phyloP scores from a whole-genome alignment of 352 stramenopile species.

The Plasmopara viticola region DNA sequence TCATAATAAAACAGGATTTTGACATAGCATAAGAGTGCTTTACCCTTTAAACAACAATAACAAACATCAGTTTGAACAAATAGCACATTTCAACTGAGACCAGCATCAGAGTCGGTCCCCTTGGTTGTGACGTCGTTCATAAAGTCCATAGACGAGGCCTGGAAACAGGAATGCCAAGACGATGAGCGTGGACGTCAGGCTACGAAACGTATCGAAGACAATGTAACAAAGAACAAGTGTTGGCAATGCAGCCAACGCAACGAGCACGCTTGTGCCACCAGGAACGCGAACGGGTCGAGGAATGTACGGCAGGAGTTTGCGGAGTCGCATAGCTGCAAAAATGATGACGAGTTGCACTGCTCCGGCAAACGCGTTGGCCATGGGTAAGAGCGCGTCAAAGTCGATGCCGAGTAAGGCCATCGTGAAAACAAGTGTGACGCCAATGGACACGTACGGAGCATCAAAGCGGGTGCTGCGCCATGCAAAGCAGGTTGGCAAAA shows the following conservation, averaged over 20 bases:
- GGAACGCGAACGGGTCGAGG: slow-evolving; percentile 44
- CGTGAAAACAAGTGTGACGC: slow-evolving; percentile 29
- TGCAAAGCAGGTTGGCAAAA: slow-evolving; percentile 75
- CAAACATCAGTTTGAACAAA: too few species aligned
- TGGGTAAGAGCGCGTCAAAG: slow-evolving; percentile 64
- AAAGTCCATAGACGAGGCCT: slow-evolving; percentile 27
- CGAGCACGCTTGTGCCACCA: slow-evolving; percentile 20
- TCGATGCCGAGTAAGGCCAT: slow-evolving; percentile 30
- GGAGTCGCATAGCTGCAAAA: slow-evolving; percentile 81
- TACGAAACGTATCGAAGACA: slow-evolving; percentile 26
- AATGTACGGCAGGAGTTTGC: slow-evolving; percentile 56
- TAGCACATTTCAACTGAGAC: not conserved
- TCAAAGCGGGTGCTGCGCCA: slow-evolving; percentile 35
- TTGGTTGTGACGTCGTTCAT: slow-evolving; percentile 19
- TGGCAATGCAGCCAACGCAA: slow-evolving; percentile 17
- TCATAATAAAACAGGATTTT: not conserved
- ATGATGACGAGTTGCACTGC: slow-evolving; percentile 85
- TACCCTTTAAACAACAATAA: too few species aligned
- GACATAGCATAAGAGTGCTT: too few species aligned
- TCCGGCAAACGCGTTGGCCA: slow-evolving; percentile 88
- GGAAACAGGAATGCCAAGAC: slow-evolving; percentile 34
- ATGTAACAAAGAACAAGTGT: slow-evolving; percentile 29
- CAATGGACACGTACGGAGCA: slow-evolving; percentile 39
- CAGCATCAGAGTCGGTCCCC: slow-evolving; percentile 12
- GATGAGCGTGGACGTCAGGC: slow-evolving; percentile 23